Evolutionary conservation across 495 filamentous ascomycete genomes (phyloP).

Genomic region (Penicillium steckii): DNA sequence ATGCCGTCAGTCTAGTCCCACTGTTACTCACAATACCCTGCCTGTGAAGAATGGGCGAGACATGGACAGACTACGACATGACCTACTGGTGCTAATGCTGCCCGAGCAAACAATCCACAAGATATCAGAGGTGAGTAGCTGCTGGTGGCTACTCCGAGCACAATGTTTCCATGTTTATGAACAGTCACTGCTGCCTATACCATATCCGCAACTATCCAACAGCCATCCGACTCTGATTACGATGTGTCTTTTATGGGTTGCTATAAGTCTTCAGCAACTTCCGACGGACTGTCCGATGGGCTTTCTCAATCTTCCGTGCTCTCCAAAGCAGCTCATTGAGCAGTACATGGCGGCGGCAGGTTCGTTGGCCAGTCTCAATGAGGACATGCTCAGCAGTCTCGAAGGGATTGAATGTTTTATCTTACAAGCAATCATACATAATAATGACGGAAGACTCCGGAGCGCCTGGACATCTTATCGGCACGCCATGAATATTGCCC

Average conservation of each 20-base stretch:
- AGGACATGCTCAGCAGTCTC: slow-evolving; percentile 13
- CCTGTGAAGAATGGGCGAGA: background rate
- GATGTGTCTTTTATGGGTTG: slow-evolving; percentile 9
- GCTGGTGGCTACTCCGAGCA: slow-evolving; percentile 14
- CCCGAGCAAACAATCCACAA: slow-evolving; percentile 2
- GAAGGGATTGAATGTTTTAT: slow-evolving; percentile 22
- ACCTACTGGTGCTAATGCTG: slow-evolving; percentile 6
- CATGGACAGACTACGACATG: slow-evolving; percentile 5
- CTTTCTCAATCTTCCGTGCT: slow-evolving; percentile 2
- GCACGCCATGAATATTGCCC: slow-evolving; percentile 14
- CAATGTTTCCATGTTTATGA: slow-evolving; percentile 14
- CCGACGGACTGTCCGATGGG: background rate
- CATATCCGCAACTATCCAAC: background rate
- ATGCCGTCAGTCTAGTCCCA: slow-evolving; percentile 1
- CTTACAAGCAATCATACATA: slow-evolving; percentile 15
- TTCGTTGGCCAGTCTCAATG: slow-evolving; percentile 5
- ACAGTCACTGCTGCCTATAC: background rate
- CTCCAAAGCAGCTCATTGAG: slow-evolving; percentile 4
- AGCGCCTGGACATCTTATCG: slow-evolving; percentile 22
- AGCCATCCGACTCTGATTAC: slow-evolving; percentile 8
- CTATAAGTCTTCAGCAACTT: slow-evolving; percentile 12
- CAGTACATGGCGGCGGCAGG: slow-evolving; percentile 3
- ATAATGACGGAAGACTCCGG: slow-evolving; percentile 19
- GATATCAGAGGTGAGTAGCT: slow-evolving; percentile 4
- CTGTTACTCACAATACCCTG: background rate